A percentile compares a stretch with the other conserved stretches of the same genome.
Conservation (phyloP, 371 early-diverging fungal species). For the Choanephora cucurbitarum region DNA sequence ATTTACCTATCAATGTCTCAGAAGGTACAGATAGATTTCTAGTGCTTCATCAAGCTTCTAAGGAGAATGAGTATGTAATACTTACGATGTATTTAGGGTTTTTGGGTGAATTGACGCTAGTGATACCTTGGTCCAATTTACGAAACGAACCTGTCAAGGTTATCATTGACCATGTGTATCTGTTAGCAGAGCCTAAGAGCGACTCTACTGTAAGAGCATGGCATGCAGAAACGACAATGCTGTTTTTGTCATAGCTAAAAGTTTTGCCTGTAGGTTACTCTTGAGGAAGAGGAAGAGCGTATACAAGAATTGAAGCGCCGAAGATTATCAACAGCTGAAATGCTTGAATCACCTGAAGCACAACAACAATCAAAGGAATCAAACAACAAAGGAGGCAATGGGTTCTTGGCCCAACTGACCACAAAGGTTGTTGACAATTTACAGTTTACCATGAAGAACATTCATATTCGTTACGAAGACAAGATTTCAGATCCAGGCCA, state of each 20-base stretch:
- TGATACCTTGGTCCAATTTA: slow-evolving; percentile 89
- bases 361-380: slow-evolving; percentile 60
- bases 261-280: slow-evolving; percentile 33
- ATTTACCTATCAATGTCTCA: slow-evolving; percentile 81
- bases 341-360: slow-evolving; percentile 40
- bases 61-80: not conserved
- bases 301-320: slow-evolving; percentile 81
- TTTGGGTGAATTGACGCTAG: slow-evolving; percentile 78
- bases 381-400: slow-evolving; percentile 58
- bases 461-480: slow-evolving; percentile 89
- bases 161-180: slow-evolving; percentile 72
- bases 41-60: too few relatives aligned
- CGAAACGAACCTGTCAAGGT: slow-evolving; percentile 84
- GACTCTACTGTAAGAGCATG: slow-evolving; percentile 40
- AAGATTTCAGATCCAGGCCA: slow-evolving; percentile 61
- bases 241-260: too few relatives aligned
- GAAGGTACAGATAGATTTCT: slow-evolving; percentile 60
- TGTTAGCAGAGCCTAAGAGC: slow-evolving; percentile 75
- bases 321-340: slow-evolving; percentile 79
- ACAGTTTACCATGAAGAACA: slow-evolving; percentile 84
- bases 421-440: slow-evolving; percentile 87
- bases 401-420: slow-evolving; percentile 67
- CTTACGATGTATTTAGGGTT: slow-evolving; percentile 49
- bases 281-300: slow-evolving; percentile 83
- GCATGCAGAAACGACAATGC: too few relatives aligned